Evolutionary conservation across 1,139 yeast species (phyloP).

Genomic region (Kodamaea ohmeri): DNA sequence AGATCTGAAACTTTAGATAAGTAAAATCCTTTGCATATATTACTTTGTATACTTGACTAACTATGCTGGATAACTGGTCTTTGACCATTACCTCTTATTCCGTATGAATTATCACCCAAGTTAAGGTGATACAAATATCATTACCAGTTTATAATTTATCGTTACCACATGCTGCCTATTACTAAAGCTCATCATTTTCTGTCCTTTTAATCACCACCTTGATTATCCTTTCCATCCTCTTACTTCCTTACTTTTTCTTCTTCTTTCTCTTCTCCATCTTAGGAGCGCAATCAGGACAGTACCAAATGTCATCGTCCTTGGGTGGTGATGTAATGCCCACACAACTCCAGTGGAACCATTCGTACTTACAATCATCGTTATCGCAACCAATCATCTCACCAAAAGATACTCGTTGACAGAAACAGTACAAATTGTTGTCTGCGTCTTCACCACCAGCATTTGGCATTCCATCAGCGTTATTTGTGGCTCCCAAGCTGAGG

Average conservation of each 20-base stretch:
- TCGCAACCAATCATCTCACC: conserved; percentile 96
- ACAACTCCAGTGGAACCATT: conserved; percentile 88
- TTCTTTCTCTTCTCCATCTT: conserved; percentile 49
- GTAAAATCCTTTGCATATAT: no score
- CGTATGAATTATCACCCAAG: no score
- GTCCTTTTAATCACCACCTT: no score
- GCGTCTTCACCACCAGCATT: conserved; percentile 56
- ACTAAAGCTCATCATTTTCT: no score
- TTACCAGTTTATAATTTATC: no score
- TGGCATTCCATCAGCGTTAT: conserved; percentile 12
- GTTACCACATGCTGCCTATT: no score
- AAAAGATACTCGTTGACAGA: conserved; percentile 80
- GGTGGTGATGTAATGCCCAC: conserved; percentile 77
- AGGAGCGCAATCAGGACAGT: conserved; percentile 64
- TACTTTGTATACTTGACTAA: no score
- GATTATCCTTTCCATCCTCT: background rate
- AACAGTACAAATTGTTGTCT: conserved; percentile 64
- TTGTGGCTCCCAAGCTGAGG: conserved; percentile 8
- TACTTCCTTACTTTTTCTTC: conserved; percentile 31
- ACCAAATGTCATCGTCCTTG: conserved; percentile 63
- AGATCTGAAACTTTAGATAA: no score
- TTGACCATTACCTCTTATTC: no score
- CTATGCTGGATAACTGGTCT: no score
- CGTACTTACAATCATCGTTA: conserved; percentile 72
- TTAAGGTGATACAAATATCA: no score